Evolutionary conservation across 2,329 filamentous ascomycete species (phyloP).

Genomic region (Rhynchosporium agropyri): DNA sequence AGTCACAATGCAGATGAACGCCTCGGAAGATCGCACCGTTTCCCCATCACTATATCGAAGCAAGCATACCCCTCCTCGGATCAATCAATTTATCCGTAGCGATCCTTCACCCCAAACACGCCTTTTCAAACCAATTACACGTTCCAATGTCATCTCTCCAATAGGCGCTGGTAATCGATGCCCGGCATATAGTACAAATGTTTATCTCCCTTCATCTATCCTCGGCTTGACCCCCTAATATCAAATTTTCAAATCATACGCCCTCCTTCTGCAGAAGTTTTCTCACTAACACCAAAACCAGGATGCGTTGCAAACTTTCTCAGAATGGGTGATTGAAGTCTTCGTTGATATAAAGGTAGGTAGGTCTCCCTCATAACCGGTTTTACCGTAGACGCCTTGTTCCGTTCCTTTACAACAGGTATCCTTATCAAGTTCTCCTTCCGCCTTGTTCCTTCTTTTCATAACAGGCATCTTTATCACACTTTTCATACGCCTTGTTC

Average conservation of each 20-base stretch:
- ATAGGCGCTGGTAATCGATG: not conserved
- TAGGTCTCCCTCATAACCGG: not conserved
- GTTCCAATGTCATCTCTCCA: not conserved
- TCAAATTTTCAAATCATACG: conserved; percentile 7
- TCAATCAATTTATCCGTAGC: conserved; percentile 2
- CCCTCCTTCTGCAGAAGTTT: not conserved
- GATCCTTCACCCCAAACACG: not conserved
- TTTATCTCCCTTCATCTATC: conserved; percentile 6
- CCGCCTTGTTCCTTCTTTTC: not conserved
- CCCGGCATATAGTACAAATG: not conserved
- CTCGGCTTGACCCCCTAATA: not conserved
- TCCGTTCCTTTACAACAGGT: not conserved
- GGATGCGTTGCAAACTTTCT: not conserved
- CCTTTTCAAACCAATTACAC: not conserved
- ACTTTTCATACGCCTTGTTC: not conserved
- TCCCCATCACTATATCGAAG: not conserved
- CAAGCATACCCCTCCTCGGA: conserved; percentile 6
- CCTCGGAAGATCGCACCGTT: not conserved
- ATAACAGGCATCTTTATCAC: not conserved
- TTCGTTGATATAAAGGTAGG: not conserved
- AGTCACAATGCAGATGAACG: not conserved
- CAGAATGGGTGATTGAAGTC: not conserved
- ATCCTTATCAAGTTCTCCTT: not conserved
- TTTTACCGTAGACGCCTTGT: not conserved
- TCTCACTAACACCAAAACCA: not conserved